A percentile compares a stretch with the other conserved stretches of the same genome.
phyloP scores from a whole-genome alignment of 2,329 filamentous ascomycete genomes.

The Verticillium isaacii region DNA sequence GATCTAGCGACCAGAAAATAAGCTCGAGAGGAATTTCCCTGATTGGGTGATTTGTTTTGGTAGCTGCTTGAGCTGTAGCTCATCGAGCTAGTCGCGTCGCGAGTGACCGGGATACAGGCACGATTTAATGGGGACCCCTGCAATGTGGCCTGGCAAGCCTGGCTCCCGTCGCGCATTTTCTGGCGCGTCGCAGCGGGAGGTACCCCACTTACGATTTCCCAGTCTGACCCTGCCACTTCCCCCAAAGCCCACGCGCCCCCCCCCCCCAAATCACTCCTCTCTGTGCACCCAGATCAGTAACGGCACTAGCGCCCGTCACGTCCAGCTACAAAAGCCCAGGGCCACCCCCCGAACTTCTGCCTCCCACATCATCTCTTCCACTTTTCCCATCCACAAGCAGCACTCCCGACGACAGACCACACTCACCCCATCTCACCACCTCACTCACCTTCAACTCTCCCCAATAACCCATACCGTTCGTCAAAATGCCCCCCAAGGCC shows the following conservation, averaged over 20 bases:
- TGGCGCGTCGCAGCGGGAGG: not conserved
- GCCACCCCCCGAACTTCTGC: constrained; percentile 42
- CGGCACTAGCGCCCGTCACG: constrained; percentile 42
- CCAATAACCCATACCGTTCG: not conserved
- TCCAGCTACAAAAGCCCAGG: constrained; percentile 58
- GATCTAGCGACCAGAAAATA: not conserved
- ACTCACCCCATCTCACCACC: constrained; percentile 8
- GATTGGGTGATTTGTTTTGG: not conserved
- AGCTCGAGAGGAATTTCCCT: not conserved
- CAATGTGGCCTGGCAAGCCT: not conserved
- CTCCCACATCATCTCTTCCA: constrained; percentile 40
- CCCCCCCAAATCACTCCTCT: constrained; percentile 21
- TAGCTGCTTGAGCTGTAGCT: not conserved
- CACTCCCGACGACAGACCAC: constrained; percentile 10
- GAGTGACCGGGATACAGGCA: not conserved
- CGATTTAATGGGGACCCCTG: not conserved
- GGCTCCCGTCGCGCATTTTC: constrained; percentile 1
- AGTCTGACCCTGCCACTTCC: no score
- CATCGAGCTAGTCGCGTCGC: not conserved
- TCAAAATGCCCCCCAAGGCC: constrained; percentile 93
- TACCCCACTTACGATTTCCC: not conserved
- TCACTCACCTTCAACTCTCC: constrained; percentile 16
- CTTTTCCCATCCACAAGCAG: constrained; percentile 21
- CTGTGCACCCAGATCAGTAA: constrained; percentile 48
- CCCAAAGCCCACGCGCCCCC: not conserved